These are phyloP conservation scores for Mucor sp. DNA, from an alignment of 371 early-diverging fungal genomes.

Conservation along the genomic window DNA sequence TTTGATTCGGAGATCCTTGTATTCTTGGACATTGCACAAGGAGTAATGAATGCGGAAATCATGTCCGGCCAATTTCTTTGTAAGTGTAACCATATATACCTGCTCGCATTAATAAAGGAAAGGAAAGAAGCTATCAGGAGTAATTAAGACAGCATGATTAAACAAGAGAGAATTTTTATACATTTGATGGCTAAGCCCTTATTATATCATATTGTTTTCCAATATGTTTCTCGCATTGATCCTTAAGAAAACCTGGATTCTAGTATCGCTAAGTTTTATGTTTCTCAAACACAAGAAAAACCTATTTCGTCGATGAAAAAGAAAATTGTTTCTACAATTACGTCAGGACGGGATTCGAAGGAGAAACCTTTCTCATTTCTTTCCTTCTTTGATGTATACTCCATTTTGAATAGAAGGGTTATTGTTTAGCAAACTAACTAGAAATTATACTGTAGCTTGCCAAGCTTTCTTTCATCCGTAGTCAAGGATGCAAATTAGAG, in stretches of 20 bases:
- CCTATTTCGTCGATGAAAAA: background rate
- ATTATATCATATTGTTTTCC: background rate
- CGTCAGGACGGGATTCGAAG: background rate
- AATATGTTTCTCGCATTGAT: background rate
- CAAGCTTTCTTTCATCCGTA: background rate
- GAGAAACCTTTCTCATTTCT: background rate
- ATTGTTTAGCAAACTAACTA: background rate
- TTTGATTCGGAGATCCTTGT: background rate
- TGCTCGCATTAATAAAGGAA: background rate
- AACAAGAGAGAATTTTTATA: background rate
- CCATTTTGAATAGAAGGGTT: background rate
- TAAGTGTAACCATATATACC: background rate
- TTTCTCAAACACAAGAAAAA: background rate
- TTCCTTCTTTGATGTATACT: background rate
- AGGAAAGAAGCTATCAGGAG: background rate
- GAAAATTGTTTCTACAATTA: background rate
- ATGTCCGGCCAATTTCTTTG: background rate
- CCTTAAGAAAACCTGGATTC: background rate
- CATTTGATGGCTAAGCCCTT: background rate
- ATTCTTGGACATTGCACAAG: conserved; percentile 1
- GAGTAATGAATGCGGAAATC: background rate
- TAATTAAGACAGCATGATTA: background rate
- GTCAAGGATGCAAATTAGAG: background rate
- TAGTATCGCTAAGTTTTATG: background rate
- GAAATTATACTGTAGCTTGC: background rate